phyloP scores from a whole-genome alignment of 208 protist genomes.

The Trypanosoma melophagium region DNA sequence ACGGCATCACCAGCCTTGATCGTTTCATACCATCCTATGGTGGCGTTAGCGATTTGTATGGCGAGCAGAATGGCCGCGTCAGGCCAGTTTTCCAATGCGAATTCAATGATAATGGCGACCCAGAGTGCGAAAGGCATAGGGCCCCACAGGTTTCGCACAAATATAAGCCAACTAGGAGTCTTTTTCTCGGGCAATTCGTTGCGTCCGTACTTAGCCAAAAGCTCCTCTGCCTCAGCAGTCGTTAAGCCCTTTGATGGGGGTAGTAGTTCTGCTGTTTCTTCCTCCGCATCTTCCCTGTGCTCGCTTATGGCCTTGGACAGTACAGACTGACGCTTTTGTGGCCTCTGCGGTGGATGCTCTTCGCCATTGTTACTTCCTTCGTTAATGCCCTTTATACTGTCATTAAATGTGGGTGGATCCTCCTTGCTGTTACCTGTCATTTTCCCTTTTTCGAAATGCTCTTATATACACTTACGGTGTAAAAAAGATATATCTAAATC shows the following conservation, averaged over 20 bases:
- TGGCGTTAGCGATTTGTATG: constrained; percentile 82
- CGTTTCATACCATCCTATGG: constrained; percentile 92
- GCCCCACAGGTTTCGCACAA: constrained; percentile 75
- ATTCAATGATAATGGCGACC: constrained; percentile 88
- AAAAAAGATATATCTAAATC: too few species aligned
- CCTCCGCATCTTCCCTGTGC: constrained; percentile 36
- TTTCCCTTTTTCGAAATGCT: not conserved
- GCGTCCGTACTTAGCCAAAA: constrained; percentile 67
- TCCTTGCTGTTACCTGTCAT: not conserved
- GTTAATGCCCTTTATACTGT: not conserved
- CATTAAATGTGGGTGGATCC: not conserved
- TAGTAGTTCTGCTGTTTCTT: constrained; percentile 10
- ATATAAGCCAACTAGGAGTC: constrained; percentile 80
- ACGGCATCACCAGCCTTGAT: constrained; percentile 92
- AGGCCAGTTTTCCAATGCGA: constrained; percentile 83
- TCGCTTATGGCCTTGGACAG: constrained; percentile 78
- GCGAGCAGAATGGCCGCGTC: constrained; percentile 82
- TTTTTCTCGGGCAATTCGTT: constrained; percentile 78
- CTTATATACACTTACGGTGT: not conserved
- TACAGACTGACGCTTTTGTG: constrained; percentile 65
- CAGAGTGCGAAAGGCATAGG: constrained; percentile 87
- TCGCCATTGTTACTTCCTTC: constrained; percentile 16
- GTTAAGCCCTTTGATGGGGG: constrained; percentile 58
- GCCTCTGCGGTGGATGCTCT: constrained; percentile 49
- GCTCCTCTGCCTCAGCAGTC: constrained; percentile 52